phyloP scores from a whole-genome alignment of 805 yeast genomes.

The Zygoascus tannicola region DNA sequence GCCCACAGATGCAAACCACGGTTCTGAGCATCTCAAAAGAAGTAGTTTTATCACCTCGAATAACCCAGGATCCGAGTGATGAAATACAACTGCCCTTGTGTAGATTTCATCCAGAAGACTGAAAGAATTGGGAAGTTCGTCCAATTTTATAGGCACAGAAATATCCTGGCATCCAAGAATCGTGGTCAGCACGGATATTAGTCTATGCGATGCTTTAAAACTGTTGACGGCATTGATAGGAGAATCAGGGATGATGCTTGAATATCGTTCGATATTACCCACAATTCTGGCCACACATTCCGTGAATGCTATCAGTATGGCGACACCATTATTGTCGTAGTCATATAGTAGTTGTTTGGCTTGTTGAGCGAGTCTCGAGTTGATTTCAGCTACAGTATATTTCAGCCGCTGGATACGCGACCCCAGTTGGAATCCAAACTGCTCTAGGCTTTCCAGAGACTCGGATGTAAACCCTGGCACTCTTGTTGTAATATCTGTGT shows the following conservation, averaged over 20 bases:
- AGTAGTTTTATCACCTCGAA: constrained; percentile 7
- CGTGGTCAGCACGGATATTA: constrained; percentile 8
- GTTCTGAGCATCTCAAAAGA: constrained; percentile 5
- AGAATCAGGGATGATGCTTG: too few relatives aligned
- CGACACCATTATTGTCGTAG: not conserved
- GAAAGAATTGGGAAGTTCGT: constrained; percentile 7
- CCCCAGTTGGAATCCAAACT: constrained; percentile 6
- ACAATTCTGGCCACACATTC: constrained; percentile 10
- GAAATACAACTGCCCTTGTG: constrained; percentile 8
- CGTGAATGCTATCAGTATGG: constrained; percentile 11
- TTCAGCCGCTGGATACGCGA: constrained; percentile 8
- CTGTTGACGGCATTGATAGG: too few relatives aligned
- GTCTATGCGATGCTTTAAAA: too few relatives aligned
- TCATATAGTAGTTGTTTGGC: too few relatives aligned
- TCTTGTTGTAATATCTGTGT: not conserved
- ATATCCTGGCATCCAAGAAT: constrained; percentile 14
- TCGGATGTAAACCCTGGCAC: constrained; percentile 6
- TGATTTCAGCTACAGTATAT: constrained; percentile 5
- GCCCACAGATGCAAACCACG: constrained; percentile 11
- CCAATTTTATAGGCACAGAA: constrained; percentile 1
- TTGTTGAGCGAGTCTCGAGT: not conserved
- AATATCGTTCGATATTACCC: constrained; percentile 3
- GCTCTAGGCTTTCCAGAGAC: not conserved
- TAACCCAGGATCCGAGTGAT: constrained; percentile 7
- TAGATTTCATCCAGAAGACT: constrained; percentile 10